Base-by-base conservation (phyloP, 2,329 filamentous ascomycete species). In the Fusarium tupiense region DNA sequence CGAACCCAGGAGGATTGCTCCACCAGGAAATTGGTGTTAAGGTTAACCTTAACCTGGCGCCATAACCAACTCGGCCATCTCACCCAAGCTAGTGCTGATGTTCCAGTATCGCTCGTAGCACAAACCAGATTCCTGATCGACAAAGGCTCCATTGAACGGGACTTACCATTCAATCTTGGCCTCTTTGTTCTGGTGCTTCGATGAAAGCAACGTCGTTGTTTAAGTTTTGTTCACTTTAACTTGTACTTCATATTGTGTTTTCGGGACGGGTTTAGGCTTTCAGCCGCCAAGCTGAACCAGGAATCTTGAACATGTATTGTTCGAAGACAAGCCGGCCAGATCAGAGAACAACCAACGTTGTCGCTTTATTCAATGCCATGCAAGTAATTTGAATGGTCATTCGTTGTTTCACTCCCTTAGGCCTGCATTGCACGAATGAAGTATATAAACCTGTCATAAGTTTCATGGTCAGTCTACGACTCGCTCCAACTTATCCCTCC, bases 31-130 rank as follows among this genome's bases (percentile, higher is more conserved):
- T 64, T 64, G 40, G 58, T 69, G 67, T 69, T 58, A 64, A 69
- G 67, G 67, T 69, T 69, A 47, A 69, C 67, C 67, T 69, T 69
- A 69, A 69, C 67, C 67, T 69, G 67, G 65, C 67, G 67, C 67
- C 67, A 69, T 69, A 69, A 69, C 67, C 67, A 70, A 70, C 67
- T 70, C 67, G 67, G 67, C 67, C 67, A 70, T 70, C 67, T 70
- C 67, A 70, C 67, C 67, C n/a, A 59, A 59, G 46, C 66, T 70
- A 65, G 46, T 59, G 52, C 22, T 70, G 22, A 38, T 68, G 17
- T 0, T 26, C 5, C 5, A 19, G 5, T 1, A 2, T 1, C 0
- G 2, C 0, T 2, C 0, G 9, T 52, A 64, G 8, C 17, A 3
- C 17, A 4, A 0, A 19, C 2, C 64, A 69, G 10, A 38, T 43